These are phyloP conservation scores for Vigna reflexopilosa DNA, from an alignment of 306 rosid species.

Conservation along the genomic window DNA sequence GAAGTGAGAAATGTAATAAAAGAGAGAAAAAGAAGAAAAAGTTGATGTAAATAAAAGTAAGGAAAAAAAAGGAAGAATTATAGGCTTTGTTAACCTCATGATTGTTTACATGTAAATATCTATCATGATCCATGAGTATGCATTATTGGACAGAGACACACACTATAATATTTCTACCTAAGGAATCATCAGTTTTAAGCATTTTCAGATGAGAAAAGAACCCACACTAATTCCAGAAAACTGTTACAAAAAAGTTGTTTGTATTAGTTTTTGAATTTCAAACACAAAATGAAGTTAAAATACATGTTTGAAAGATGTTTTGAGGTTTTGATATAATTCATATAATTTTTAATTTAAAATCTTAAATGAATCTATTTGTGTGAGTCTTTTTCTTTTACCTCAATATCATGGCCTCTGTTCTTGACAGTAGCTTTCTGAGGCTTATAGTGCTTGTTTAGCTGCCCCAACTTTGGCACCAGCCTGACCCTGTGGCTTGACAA, in stretches of 20 bases:
- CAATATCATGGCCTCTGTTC: conserved; percentile 80
- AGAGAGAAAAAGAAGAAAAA: neutral
- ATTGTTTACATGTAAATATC: neutral
- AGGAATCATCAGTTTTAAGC: neutral
- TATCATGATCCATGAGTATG: neutral
- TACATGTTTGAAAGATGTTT: neutral
- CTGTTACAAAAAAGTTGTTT: neutral
- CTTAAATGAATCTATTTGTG: too few species aligned
- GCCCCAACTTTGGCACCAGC: conserved; percentile 47
- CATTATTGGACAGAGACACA: neutral
- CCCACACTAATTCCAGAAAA: neutral
- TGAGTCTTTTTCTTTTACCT: conserved; percentile 37
- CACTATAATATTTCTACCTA: neutral
- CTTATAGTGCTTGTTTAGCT: conserved; percentile 48
- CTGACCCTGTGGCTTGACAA: conserved; percentile 51
- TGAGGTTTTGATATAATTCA: neutral
- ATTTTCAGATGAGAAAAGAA: neutral
- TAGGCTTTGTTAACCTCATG: neutral
- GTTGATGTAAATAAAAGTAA: neutral
- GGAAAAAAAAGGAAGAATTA: too few species aligned
- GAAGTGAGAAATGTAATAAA: neutral
- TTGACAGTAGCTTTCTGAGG: conserved; percentile 56
- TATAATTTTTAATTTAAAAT: too few species aligned
- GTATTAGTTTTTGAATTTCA: neutral
- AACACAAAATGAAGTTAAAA: neutral